Conservation (phyloP, 768 basidiomycete genomes). For the Phallus indusiatus region DNA sequence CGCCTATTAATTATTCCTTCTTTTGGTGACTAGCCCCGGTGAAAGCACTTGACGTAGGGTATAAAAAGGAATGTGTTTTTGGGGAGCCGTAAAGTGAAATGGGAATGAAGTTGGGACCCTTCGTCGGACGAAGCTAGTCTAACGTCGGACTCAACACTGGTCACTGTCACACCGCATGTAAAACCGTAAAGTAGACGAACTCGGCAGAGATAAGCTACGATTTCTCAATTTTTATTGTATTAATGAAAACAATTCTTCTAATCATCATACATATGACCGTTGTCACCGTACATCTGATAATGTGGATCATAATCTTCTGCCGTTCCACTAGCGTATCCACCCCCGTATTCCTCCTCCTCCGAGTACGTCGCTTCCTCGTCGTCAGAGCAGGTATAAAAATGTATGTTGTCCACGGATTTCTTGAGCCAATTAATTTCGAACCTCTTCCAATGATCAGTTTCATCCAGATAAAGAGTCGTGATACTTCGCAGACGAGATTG, state of each 20-base stretch:
- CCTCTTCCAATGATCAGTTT: background rate
- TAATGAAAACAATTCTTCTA: background rate
- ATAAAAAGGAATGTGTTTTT: background rate
- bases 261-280: background rate
- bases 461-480: background rate
- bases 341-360: background rate
- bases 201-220: background rate
- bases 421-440: background rate
- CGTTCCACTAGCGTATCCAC: background rate
- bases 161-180: background rate
- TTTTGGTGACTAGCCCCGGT: background rate
- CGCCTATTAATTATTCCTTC: background rate
- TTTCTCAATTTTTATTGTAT: background rate
- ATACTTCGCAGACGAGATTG: background rate
- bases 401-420: background rate
- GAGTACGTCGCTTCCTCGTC: background rate
- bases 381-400: background rate
- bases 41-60: background rate
- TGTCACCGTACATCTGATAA: too few species aligned
- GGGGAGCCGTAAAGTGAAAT: background rate
- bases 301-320: background rate
- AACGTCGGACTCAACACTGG: background rate
- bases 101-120: background rate
- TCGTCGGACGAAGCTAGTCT: background rate
- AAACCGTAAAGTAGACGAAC: background rate